Percentiles rank a stretch among this genome's conserved stretches.
Conservation (phyloP, 164 flowering plant genomes). For the Vitis vinifera region ASM3070453v1 NC_081812.1:14008001-14008500, state of each 20-base stretch:
- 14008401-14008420: constrained; percentile 95
- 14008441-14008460: constrained; percentile 93
- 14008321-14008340: not conserved
- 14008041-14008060: no score
- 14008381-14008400: constrained; percentile 99
- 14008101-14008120: no score
- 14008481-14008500: constrained; percentile 87
- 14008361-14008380: constrained; percentile 93
- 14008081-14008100: no score
- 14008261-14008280: not conserved
- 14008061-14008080: no score
- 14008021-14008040: no score
- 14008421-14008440: constrained; percentile 90
- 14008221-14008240: not conserved
- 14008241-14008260: no score
- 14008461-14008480: constrained; percentile 74
- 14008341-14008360: constrained; percentile 73
- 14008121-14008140: no score
- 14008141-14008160: not conserved
- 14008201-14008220: not conserved
- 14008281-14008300: not conserved
- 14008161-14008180: not conserved
- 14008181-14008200: not conserved
- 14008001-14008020: no score
- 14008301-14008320: not conserved